Base-by-base conservation (phyloP, 257 asterid genomes). In the Plectranthus barbatus region DNA sequence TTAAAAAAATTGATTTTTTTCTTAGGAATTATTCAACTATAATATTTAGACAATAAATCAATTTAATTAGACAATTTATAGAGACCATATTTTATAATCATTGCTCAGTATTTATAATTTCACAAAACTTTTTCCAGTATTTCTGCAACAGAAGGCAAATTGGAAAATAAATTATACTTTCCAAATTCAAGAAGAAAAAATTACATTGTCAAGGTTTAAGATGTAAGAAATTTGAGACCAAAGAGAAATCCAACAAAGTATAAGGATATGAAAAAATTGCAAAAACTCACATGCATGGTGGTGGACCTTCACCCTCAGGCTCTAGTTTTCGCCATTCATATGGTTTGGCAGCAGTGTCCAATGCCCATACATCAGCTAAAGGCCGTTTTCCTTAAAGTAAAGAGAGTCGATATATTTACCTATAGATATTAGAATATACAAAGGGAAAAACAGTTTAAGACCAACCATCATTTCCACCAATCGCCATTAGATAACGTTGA, bases 311-410 rank as follows among this genome's bases (percentile, higher is more conserved):
- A 58, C 99, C 99, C 82, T 92, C 99, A 33, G 99, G 99, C 72
- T 92, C 99, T 75, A 92, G 70, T 75, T 92, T 92, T 73, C 96
- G 82, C 99, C 97, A 92, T 77, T 92, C 99, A 72, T 92, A 92
- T 34, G 99, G 99, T 84, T 92, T 92, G 53, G 99, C 99, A 74
- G 99, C 99, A 67, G 99, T 92, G 80, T 92, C 99, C 70, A 92
- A 75, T 14, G 99, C 99, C 99, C 99, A 92, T n/a, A 92, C 97
- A 82, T 88, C 98, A 69, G 96, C 95, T 73, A 91, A 77, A 68
- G 98, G 90, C 17, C 96, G 86, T 68, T 90, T 90, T 58, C 97
- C 97, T 90, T 66, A 44, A 66, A n/a, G 2, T 26, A 70, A 78
- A 58, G 13, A 24, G 46, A 34, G 80, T 12, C 61, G 31, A 21